A percentile compares a stretch with the other conserved stretches of the same genome.
phyloP scores from a whole-genome alignment of 148 eudicot genomes.

The Vaccinium darrowii region DNA sequence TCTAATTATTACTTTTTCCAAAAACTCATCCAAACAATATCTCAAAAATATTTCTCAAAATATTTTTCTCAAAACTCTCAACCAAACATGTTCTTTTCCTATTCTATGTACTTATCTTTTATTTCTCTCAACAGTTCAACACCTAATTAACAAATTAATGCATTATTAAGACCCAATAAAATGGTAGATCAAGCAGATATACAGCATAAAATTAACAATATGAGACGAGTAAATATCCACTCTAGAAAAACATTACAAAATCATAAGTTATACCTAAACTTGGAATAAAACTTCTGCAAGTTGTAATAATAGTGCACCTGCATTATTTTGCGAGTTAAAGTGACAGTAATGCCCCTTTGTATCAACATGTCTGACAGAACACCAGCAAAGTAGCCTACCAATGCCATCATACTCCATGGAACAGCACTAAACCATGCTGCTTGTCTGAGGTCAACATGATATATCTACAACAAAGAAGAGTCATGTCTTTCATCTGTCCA shows the following conservation, averaged over 20 bases:
- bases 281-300: background rate
- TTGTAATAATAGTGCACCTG: slow-evolving; percentile 45
- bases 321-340: slow-evolving; percentile 87
- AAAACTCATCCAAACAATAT: no score
- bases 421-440: slow-evolving; percentile 99
- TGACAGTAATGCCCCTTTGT: slow-evolving; percentile 64
- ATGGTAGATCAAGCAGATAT: background rate
- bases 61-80: no score
- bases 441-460: slow-evolving; percentile 83
- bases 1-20: no score
- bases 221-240: background rate
- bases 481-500: background rate
- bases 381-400: slow-evolving; percentile 85
- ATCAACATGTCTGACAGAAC: slow-evolving; percentile 74
- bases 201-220: background rate
- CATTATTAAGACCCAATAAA: background rate
- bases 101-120: background rate
- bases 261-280: background rate
- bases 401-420: slow-evolving; percentile 95
- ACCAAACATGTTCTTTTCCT: background rate
- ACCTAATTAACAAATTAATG: background rate
- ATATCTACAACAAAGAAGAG: slow-evolving; percentile 48
- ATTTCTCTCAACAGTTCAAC: background rate
- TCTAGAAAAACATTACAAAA: background rate
- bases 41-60: no score